A percentile compares a stretch with the other conserved stretches of the same genome.
Conservation (phyloP, 1,284 basidiomycete species). For the Fomes fomentarius region DNA sequence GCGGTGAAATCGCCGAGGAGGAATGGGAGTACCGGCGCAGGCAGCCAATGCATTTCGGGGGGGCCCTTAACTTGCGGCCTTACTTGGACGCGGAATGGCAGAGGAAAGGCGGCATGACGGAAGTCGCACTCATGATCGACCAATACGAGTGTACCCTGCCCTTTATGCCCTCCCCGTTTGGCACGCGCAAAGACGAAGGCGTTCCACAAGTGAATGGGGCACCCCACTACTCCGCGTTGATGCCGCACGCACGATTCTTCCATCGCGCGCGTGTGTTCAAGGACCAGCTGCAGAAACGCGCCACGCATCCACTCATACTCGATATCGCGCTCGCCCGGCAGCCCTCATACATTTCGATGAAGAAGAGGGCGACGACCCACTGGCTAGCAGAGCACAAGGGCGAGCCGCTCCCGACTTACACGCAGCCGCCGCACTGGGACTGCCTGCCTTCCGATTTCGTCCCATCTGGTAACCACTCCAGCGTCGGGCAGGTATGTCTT, state of each 20-base stretch:
- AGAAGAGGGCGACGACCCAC: conserved; percentile 25
- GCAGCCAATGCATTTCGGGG: conserved; percentile 53
- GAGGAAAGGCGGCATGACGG: conserved; percentile 45
- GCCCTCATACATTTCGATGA: conserved; percentile 23
- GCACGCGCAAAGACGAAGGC: conserved; percentile 12
- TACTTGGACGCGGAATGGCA: conserved; percentile 57
- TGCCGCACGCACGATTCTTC: conserved; percentile 50
- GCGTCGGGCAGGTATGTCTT: conserved; percentile 46
- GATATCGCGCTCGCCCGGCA: conserved; percentile 42
- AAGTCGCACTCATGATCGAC: conserved; percentile 47
- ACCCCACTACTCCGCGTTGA: conserved; percentile 44
- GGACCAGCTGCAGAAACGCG: conserved; percentile 37
- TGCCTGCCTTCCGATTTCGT: conserved; percentile 2
- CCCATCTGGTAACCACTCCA: conserved; percentile 37
- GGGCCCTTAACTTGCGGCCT: conserved; percentile 56
- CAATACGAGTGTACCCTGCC: conserved; percentile 50
- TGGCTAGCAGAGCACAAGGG: conserved; percentile 16
- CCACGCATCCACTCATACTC: conserved; percentile 51
- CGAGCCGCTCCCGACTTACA: conserved; percentile 11
- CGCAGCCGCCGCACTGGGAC: conserved; percentile 1
- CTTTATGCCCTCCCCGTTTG: conserved; percentile 45
- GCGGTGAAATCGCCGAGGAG: conserved; percentile 48
- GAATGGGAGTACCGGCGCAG: conserved; percentile 58
- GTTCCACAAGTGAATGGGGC: conserved; percentile 34
- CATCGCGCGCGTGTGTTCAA: conserved; percentile 45